phyloP scores from a whole-genome alignment of 257 asterid species.

The Handroanthus guayacan region DNA sequence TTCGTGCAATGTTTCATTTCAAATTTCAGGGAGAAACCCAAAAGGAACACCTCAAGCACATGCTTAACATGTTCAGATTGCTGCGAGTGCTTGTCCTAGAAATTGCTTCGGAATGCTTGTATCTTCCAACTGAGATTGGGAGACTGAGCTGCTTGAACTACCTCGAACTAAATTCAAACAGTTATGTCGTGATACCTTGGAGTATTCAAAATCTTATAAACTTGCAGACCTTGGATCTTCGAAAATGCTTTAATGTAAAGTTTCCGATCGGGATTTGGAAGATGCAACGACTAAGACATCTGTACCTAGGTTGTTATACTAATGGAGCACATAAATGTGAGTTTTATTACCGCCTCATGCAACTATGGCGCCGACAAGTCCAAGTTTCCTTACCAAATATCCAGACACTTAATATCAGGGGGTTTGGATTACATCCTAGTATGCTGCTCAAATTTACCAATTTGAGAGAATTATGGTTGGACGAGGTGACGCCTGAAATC shows the following conservation, averaged over 20 bases:
- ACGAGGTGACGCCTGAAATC: not conserved
- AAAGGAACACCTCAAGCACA: not conserved
- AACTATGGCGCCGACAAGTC: not conserved
- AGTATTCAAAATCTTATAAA: conserved; percentile 19
- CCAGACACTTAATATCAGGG: not conserved
- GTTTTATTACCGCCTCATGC: not conserved
- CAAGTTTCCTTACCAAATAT: not conserved
- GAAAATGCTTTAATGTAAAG: not conserved
- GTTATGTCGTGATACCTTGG: not conserved
- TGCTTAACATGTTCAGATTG: not conserved
- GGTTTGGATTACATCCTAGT: not conserved
- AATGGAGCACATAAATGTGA: not conserved
- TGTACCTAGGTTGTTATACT: not conserved
- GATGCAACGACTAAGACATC: conserved; percentile 21
- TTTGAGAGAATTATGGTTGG: not conserved
- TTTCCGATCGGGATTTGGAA: conserved; percentile 20
- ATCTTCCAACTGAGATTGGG: conserved; percentile 18
- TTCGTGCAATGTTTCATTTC: not conserved
- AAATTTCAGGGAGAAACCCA: not conserved
- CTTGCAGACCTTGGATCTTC: conserved; percentile 26
- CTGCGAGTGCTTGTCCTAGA: not conserved
- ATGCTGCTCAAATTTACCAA: not conserved
- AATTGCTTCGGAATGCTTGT: not conserved
- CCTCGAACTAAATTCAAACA: not conserved
- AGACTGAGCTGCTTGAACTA: conserved; percentile 21